Percentiles rank a stretch among this genome's conserved stretches.
These are phyloP conservation scores for Dothidotthia symphoricarpi DNA, from an alignment of 2,329 filamentous ascomycete species.

Conservation along the genomic window DNA sequence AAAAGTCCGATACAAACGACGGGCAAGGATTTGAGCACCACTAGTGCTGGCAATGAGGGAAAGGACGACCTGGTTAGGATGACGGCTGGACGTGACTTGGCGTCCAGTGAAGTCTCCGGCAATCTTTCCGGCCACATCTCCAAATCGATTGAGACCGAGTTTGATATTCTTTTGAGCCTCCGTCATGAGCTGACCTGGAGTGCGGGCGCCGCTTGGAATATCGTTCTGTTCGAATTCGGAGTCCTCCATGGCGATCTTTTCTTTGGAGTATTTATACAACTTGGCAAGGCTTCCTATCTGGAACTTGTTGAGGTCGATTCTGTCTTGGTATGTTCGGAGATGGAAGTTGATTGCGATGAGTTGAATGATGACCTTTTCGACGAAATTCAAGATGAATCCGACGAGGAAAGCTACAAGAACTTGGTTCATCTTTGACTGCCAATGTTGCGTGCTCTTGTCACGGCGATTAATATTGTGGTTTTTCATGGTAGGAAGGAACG, in stretches of 20 bases:
- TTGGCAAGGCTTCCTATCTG: conserved; percentile 70
- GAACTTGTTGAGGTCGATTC: conserved; percentile 90
- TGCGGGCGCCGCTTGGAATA: conserved; percentile 62
- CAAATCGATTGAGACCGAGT: conserved; percentile 73
- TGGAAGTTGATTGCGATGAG: conserved; percentile 94
- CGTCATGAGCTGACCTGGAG: conserved; percentile 70
- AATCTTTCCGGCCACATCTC: conserved; percentile 79
- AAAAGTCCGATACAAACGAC: conserved; percentile 85
- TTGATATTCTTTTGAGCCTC: conserved; percentile 71
- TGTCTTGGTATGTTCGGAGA: conserved; percentile 80
- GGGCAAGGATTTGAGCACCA: conserved; percentile 79
- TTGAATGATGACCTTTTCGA: conserved; percentile 91
- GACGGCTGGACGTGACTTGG: conserved; percentile 63
- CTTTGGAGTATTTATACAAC: conserved; percentile 63
- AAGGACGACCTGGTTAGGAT: conserved; percentile 80
- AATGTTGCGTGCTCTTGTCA: conserved; percentile 55
- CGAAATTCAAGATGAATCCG: conserved; percentile 73
- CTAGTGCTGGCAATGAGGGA: conserved; percentile 70
- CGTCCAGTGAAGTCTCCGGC: conserved; percentile 90
- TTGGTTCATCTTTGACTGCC: conserved; percentile 80
- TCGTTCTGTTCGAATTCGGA: conserved; percentile 68
- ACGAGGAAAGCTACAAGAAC: conserved; percentile 84
- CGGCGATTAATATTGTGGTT: conserved; percentile 57
- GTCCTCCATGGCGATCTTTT: conserved; percentile 67
- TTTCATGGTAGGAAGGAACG: conserved; percentile 79